Evolutionary conservation across 495 filamentous ascomycete genomes (phyloP), one percentile per base, ranked within the genome.

Genomic region (Pyronema domesticum): DNA sequence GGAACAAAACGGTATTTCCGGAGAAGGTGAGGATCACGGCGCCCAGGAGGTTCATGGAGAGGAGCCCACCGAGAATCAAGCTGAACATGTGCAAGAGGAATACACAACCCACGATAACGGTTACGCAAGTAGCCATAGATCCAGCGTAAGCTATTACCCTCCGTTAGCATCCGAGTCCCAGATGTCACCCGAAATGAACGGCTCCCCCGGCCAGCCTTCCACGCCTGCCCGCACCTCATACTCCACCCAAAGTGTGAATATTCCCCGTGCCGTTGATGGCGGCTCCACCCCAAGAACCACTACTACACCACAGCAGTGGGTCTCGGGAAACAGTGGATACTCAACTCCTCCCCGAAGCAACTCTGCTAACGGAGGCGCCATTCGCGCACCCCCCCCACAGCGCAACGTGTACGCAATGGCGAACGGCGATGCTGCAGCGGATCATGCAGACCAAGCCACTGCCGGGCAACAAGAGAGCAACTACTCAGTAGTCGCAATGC

Each of bases 361-460:
- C 33, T 50, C 52, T 15, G 34, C 62, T 23, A 64, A 57, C 10
- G 62, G 62, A 37, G 56, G 54, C 6, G n/a, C 60, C 19, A 62
- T 61, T 36, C 61, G 61, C 17, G 74, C 75, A 42, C 72, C 76
- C 13, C 75, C 83, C 4, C 23, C 23, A 30, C 78, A 85, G 0
- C 86, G 85, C 68, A 91, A 81, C 60, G 71, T 95, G 40, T 94
- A 94, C 73, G 91, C 82, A 69, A 80, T 89, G 45, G 89, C 94
- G 67, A 89, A 81, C 62, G 87, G 89, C 67, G 83, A 87, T 54
- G 50, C 60, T 51, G 37, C 61, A 43, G 47, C 61, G 34, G 61
- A 64, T 48, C 60, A 64, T 46, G 53, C 46, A 37, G 61, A 61
- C 39, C 51, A 56, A 37, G 64, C 58, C 40, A 57, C 53, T 44